Evolutionary conservation across 441 rosid genomes (phyloP).

Genomic region (Erysimum cheiri): DNA sequence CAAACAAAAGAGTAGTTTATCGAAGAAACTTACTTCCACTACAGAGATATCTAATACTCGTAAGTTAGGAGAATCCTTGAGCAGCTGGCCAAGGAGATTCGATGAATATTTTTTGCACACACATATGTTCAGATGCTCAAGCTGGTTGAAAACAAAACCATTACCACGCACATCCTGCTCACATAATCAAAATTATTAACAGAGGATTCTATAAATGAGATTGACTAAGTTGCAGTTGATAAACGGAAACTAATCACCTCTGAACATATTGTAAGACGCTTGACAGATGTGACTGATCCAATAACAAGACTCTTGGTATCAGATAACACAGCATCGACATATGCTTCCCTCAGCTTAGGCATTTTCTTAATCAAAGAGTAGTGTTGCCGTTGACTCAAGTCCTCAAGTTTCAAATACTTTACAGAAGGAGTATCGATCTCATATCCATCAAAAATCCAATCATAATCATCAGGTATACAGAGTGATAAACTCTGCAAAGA

Average conservation of each 20-base stretch:
- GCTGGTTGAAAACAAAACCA: neutral
- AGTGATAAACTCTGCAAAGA: constrained; percentile 3
- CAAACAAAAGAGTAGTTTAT: neutral
- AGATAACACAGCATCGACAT: accelerated
- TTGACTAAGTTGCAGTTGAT: neutral
- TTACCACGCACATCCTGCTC: neutral
- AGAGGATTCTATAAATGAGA: neutral
- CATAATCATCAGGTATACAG: neutral
- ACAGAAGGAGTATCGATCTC: constrained; percentile 9
- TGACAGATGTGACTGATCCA: constrained; percentile 11
- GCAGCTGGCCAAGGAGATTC: neutral
- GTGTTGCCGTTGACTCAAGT: neutral
- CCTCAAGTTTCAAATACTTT: neutral
- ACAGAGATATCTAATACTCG: neutral
- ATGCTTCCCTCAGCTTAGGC: constrained; percentile 5
- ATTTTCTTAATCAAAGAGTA: neutral
- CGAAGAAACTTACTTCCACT: neutral
- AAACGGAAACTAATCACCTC: neutral
- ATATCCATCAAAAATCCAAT: neutral
- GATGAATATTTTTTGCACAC: neutral
- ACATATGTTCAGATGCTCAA: neutral
- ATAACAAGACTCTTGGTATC: neutral
- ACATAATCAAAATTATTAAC: neutral
- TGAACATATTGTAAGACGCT: constrained; percentile 2
- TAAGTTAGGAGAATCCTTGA: neutral